Conservation (phyloP, 164 flowering plant genomes). For the Protea cynaroides region DNA sequence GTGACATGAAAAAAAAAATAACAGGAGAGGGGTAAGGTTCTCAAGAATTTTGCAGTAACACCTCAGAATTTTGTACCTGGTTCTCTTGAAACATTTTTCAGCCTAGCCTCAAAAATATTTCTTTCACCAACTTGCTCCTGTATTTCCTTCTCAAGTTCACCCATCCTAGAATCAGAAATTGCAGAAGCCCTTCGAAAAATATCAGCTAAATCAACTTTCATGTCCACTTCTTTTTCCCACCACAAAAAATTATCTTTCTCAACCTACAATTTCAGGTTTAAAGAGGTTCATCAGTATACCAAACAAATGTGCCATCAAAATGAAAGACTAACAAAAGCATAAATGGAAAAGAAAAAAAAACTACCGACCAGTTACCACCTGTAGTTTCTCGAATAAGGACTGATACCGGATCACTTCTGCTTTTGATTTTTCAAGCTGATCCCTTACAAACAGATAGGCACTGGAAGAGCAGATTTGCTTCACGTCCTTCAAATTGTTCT, state of each 20-base stretch:
- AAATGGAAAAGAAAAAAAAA: conserved; percentile 21
- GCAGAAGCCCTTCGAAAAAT: conserved; percentile 48
- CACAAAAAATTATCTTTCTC: conserved; percentile 69
- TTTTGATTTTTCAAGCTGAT: conserved; percentile 74
- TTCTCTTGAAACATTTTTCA: conserved; percentile 69
- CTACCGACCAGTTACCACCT: conserved; percentile 79
- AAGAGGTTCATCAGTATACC: conserved; percentile 16
- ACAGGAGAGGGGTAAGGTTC: background rate
- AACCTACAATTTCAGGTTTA: conserved; percentile 37
- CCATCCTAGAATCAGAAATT: conserved; percentile 46
- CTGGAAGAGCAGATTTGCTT: conserved; percentile 56
- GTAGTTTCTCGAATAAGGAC: conserved; percentile 66
- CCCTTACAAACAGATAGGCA: conserved; percentile 43
- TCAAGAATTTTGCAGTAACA: conserved; percentile 4
- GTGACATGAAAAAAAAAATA: background rate
- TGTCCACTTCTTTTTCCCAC: conserved; percentile 65
- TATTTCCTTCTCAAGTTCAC: conserved; percentile 51
- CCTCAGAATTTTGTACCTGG: conserved; percentile 43
- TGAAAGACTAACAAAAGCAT: conserved; percentile 16
- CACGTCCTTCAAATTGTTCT: conserved; percentile 72
- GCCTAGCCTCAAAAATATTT: conserved; percentile 44
- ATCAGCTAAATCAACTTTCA: conserved; percentile 73
- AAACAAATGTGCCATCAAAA: background rate
- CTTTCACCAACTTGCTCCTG: conserved; percentile 50
- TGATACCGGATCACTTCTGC: conserved; percentile 56